A percentile compares a stretch with the other conserved stretches of the same genome.
These are phyloP conservation scores for Amphibolis antarctica DNA, from an alignment of 106 monocot species.

Conservation along the genomic window DNA sequence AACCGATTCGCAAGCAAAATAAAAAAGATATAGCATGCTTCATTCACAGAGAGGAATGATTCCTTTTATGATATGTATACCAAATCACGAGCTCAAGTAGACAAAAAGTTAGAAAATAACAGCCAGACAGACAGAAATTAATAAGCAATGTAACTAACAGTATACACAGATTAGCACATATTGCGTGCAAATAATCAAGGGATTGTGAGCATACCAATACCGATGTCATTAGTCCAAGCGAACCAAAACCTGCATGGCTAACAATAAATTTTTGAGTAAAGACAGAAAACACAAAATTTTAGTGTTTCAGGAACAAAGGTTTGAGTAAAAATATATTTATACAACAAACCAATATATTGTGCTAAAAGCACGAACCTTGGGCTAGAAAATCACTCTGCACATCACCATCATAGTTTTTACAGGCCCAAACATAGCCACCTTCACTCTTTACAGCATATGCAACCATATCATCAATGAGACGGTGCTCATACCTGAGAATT, in stretches of 20 bases:
- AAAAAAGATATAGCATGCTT: too few relatives aligned
- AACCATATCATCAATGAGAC: constrained; percentile 99
- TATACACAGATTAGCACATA: neutral
- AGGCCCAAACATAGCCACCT: constrained; percentile 96
- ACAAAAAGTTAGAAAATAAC: too few relatives aligned
- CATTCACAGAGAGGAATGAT: too few relatives aligned
- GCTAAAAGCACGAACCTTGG: constrained; percentile 44
- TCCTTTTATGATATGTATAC: too few relatives aligned
- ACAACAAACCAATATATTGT: neutral
- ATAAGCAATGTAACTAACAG: neutral
- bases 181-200: neutral
- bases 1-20: too few relatives aligned
- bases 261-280: neutral
- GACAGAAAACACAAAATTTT: neutral
- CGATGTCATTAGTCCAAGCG: constrained; percentile 92
- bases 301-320: neutral
- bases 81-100: too few relatives aligned
- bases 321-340: neutral
- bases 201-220: constrained; percentile 41
- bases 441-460: constrained; percentile 90
- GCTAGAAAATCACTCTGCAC: constrained; percentile 98
- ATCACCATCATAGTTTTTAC: constrained; percentile 98
- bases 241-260: constrained; percentile 74
- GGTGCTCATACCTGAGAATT: constrained; percentile 82
- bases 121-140: too few relatives aligned